These are phyloP conservation scores for Lentinula detonsa DNA, from an alignment of 768 basidiomycete species.

Conservation along the genomic window DNA sequence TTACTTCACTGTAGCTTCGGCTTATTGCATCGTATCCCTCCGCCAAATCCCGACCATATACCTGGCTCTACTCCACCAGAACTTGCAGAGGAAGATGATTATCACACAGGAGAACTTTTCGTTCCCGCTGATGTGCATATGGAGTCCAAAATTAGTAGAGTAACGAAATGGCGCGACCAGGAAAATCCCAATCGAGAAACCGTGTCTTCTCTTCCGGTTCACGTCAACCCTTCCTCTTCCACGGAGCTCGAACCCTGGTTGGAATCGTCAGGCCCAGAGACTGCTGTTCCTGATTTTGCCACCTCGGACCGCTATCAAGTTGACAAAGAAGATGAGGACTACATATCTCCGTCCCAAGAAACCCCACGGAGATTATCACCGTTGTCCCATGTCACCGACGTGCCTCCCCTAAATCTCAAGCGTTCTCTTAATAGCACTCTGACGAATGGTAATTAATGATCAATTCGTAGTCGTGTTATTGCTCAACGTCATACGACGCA, in stretches of 20 bases:
- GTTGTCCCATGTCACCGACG: constrained; percentile 2
- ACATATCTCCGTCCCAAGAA: constrained; percentile 8
- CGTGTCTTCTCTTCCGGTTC: constrained; percentile 6
- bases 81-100: constrained; percentile 44
- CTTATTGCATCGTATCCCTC: constrained; percentile 88
- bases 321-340: constrained; percentile 12
- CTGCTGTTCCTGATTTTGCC: constrained; percentile 11
- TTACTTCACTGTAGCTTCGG: constrained; percentile 56
- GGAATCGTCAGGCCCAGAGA: not conserved
- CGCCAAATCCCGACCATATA: constrained; percentile 54
- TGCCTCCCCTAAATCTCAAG: constrained; percentile 23
- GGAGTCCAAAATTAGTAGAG: constrained; percentile 17
- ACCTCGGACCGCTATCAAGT: constrained; percentile 14
- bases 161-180: constrained; percentile 15
- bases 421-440: constrained; percentile 29
- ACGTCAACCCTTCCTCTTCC: not conserved
- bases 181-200: constrained; percentile 10
- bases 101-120: constrained; percentile 62
- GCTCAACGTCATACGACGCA: constrained; percentile 9
- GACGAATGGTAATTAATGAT: constrained; percentile 45
- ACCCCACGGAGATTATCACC: constrained; percentile 8
- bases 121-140: constrained; percentile 56
- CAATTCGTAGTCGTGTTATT: constrained; percentile 11
- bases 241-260: not conserved
- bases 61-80: constrained; percentile 55